phyloP scores from a whole-genome alignment of 2,329 filamentous ascomycete genomes.

The Diaporthe destruens region DNA sequence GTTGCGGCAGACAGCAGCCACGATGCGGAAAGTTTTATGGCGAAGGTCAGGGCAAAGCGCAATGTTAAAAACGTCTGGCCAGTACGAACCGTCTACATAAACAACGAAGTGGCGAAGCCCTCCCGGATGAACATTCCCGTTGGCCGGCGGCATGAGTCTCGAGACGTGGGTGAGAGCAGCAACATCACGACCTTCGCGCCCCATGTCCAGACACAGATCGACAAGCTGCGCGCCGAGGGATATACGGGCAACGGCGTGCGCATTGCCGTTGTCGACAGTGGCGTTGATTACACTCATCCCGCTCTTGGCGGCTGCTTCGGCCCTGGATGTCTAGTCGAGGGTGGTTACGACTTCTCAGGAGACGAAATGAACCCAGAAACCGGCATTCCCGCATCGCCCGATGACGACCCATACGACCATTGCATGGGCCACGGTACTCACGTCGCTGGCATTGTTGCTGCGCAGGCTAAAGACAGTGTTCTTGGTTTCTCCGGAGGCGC shows the following conservation, averaged over 20 bases:
- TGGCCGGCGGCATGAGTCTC: background rate
- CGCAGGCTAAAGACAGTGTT: slow-evolving; percentile 9
- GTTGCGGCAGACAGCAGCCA: slow-evolving; percentile 3
- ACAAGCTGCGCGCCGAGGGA: slow-evolving; percentile 16
- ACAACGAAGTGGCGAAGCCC: background rate
- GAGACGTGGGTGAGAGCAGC: background rate
- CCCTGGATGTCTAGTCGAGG: slow-evolving; percentile 52
- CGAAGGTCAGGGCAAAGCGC: slow-evolving; percentile 19
- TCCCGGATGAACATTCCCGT: background rate
- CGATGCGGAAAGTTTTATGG: slow-evolving; percentile 14
- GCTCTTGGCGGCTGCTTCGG: slow-evolving; percentile 57
- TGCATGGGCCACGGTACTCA: slow-evolving; percentile 47
- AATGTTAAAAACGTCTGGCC: slow-evolving; percentile 18
- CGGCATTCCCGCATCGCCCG: slow-evolving; percentile 45
- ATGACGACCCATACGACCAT: slow-evolving; percentile 51
- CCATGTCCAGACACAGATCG: slow-evolving; percentile 16
- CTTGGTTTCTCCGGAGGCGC: slow-evolving; percentile 49
- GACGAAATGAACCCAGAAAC: slow-evolving; percentile 47
- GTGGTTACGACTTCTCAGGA: slow-evolving; percentile 54
- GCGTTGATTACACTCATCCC: slow-evolving; percentile 55
- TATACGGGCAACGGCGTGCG: slow-evolving; percentile 18
- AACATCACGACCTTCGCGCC: slow-evolving; percentile 17
- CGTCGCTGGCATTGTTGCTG: slow-evolving; percentile 45
- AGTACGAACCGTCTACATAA: slow-evolving; percentile 16
- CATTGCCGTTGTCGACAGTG: slow-evolving; percentile 49